Evolutionary conservation across 2,329 filamentous ascomycete genomes (phyloP).

Genomic region (Penicillium capsulatum): DNA sequence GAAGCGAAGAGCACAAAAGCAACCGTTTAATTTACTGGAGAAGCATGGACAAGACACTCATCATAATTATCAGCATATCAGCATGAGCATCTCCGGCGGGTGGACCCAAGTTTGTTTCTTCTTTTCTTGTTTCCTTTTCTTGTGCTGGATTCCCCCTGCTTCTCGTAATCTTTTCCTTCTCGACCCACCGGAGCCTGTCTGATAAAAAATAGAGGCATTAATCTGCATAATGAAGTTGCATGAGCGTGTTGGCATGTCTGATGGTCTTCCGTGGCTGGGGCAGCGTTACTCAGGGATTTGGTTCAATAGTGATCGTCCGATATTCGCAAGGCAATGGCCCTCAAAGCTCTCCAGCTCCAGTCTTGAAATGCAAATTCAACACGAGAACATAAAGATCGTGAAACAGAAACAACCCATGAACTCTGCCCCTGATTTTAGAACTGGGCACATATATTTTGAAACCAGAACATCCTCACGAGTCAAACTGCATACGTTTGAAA

Average conservation of each 20-base stretch:
- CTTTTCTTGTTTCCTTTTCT: slow-evolving; percentile 14
- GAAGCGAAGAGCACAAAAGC: slow-evolving; percentile 15
- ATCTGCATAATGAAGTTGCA: slow-evolving; percentile 15
- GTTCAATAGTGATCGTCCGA: no score
- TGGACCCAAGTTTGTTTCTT: slow-evolving; percentile 7
- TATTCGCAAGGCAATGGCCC: no score
- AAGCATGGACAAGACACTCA: slow-evolving; percentile 14
- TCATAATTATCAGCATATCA: slow-evolving; percentile 25
- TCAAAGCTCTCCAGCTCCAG: no score
- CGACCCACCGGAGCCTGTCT: slow-evolving; percentile 10
- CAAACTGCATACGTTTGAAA: no score
- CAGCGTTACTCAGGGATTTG: no score
- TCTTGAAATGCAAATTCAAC: no score
- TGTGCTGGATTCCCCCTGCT: slow-evolving; percentile 17
- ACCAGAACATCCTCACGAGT: no score
- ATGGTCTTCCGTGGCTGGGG: neutral
- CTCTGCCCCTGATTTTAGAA: no score
- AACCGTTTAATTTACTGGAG: slow-evolving; percentile 17
- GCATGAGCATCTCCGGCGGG: slow-evolving; percentile 19
- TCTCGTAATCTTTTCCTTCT: slow-evolving; percentile 15
- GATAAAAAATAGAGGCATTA: slow-evolving; percentile 22
- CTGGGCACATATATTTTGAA: no score
- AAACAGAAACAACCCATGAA: no score
- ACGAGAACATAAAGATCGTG: no score
- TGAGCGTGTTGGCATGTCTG: neutral